These are phyloP conservation scores for Vigna radiata DNA, from an alignment of 306 rosid species.

Conservation along the genomic window DNA sequence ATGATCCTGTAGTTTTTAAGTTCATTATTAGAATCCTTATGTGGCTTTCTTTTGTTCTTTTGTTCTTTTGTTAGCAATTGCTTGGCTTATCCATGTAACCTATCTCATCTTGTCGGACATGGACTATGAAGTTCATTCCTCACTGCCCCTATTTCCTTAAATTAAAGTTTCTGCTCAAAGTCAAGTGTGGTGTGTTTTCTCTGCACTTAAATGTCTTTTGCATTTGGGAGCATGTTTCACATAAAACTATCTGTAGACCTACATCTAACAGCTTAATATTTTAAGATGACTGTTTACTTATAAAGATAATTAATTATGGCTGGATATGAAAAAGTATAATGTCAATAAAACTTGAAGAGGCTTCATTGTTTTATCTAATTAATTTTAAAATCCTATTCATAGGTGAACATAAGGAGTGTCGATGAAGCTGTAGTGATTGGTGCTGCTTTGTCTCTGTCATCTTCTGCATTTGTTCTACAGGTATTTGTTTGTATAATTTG, in stretches of 20 bases:
- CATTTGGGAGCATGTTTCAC: conserved; percentile 3
- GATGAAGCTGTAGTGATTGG: conserved; percentile 99
- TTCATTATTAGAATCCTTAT: background rate
- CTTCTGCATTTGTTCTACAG: conserved; percentile 99
- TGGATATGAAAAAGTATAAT: conserved; percentile 12
- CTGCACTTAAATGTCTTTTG: conserved; percentile 22
- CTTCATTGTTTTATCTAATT: conserved; percentile 29
- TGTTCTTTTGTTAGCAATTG: background rate
- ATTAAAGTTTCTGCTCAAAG: conserved; percentile 30
- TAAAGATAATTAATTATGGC: conserved; percentile 23
- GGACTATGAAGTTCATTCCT: conserved; percentile 13
- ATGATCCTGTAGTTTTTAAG: conserved; percentile 6
- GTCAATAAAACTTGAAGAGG: conserved; percentile 27
- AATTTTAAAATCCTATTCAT: conserved; percentile 44
- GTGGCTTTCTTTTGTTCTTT: too few relatives aligned
- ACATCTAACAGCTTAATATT: conserved; percentile 22
- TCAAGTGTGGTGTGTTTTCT: conserved; percentile 20
- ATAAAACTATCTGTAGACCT: background rate
- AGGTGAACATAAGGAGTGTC: conserved; percentile 97
- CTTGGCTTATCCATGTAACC: conserved; percentile 13
- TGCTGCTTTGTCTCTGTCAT: conserved; percentile 96
- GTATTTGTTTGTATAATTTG: conserved; percentile 54
- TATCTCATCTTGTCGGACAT: background rate
- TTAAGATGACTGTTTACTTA: conserved; percentile 21
- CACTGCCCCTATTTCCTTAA: background rate